These are phyloP conservation scores for Metschnikowia anglica DNA, from an alignment of 805 yeast genomes.

Conservation along the genomic window DNA sequence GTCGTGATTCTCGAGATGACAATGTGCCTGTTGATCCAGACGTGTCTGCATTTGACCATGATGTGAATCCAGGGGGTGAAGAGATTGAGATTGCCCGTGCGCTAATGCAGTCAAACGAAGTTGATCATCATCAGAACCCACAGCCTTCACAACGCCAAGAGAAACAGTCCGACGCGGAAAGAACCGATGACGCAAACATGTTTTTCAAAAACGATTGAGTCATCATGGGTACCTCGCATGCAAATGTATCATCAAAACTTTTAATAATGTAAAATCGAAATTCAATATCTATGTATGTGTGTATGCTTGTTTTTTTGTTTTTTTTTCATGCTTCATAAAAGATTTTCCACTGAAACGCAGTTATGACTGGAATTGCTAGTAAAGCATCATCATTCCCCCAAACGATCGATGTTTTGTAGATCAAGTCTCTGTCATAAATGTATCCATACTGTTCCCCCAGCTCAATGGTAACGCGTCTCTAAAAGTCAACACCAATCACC, in stretches of 20 bases:
- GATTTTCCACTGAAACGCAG: slow-evolving; percentile 6
- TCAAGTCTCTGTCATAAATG: neutral
- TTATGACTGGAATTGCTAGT: neutral
- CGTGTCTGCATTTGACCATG: slow-evolving; percentile 44
- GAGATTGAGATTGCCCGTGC: slow-evolving; percentile 69
- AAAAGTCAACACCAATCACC: slow-evolving; percentile 94
- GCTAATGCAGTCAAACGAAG: slow-evolving; percentile 57
- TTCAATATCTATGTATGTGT: slow-evolving; percentile 5
- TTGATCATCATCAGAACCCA: slow-evolving; percentile 19
- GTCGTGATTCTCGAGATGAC: slow-evolving; percentile 16
- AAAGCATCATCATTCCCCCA: slow-evolving; percentile 20
- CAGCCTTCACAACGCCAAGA: slow-evolving; percentile 5
- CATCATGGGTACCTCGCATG: neutral
- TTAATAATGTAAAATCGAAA: neutral
- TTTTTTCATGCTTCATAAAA: slow-evolving; percentile 1
- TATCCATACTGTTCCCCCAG: slow-evolving; percentile 10
- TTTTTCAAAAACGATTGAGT: slow-evolving; percentile 15
- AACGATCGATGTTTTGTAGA: slow-evolving; percentile 10
- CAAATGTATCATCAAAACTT: neutral
- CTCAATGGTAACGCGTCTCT: slow-evolving; percentile 12
- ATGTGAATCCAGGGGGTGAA: slow-evolving; percentile 37
- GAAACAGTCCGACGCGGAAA: slow-evolving; percentile 4
- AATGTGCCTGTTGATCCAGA: slow-evolving; percentile 60
- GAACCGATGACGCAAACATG: slow-evolving; percentile 19
- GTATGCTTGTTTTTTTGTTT: neutral